phyloP scores from a whole-genome alignment of 1,284 basidiomycete genomes.

The Moesziomyces parantarcticus region DNA sequence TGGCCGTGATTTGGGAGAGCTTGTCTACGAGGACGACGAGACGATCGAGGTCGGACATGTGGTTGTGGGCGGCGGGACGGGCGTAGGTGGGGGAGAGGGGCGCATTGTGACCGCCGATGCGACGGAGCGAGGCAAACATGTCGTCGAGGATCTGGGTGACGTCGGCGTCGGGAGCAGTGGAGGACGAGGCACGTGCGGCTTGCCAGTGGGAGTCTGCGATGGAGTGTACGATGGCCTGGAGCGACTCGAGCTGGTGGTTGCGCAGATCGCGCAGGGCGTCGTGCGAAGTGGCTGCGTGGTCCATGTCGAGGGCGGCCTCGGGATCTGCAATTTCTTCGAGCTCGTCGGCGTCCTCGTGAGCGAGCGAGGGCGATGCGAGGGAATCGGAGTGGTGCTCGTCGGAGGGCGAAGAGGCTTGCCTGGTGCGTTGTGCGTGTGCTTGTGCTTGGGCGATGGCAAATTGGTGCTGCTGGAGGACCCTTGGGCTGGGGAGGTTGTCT shows the following conservation, averaged over 20 bases:
- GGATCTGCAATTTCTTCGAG: conserved; percentile 38
- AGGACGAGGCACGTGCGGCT: not conserved
- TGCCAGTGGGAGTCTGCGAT: conserved; percentile 31
- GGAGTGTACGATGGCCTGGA: conserved; percentile 31
- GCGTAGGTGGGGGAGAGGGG: conserved; percentile 34
- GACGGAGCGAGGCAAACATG: conserved; percentile 35
- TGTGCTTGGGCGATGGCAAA: conserved; percentile 29
- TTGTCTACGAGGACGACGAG: conserved; percentile 34
- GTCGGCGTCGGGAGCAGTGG: conserved; percentile 2
- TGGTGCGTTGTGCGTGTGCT: conserved; percentile 18
- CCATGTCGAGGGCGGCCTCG: conserved; percentile 7
- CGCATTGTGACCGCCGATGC: conserved; percentile 31
- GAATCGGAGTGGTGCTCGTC: too few relatives aligned
- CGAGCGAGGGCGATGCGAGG: too few relatives aligned
- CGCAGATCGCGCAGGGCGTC: conserved; percentile 27
- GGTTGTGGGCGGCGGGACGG: conserved; percentile 4
- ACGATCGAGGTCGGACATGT: conserved; percentile 31
- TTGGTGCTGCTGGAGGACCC: conserved; percentile 34
- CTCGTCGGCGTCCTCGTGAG: conserved; percentile 19
- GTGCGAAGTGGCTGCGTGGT: conserved; percentile 10
- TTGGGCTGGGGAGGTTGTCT: conserved; percentile 41
- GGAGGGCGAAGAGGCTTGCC: too few relatives aligned
- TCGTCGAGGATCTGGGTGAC: conserved; percentile 36
- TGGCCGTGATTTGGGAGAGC: conserved; percentile 5
- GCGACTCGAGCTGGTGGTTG: conserved; percentile 32